phyloP scores from a whole-genome alignment of 331 rosid species.

The Arachis monticola region DNA sequence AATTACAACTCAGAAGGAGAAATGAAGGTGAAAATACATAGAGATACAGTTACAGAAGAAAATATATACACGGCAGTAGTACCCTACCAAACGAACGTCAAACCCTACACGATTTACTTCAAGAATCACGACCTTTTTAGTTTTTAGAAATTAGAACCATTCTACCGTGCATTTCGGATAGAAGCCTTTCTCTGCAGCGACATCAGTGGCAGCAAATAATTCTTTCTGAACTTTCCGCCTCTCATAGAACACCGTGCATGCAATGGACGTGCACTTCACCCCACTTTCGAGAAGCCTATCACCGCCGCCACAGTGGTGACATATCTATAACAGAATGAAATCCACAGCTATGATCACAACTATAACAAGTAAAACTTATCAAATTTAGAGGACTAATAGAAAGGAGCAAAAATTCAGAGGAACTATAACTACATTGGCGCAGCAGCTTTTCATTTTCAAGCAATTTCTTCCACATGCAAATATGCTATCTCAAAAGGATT shows the following conservation, averaged over 20 bases:
- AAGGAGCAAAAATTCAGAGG: background rate
- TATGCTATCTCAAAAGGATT: slow-evolving; percentile 2
- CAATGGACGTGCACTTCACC: slow-evolving; percentile 81
- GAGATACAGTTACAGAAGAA: background rate
- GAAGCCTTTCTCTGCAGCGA: slow-evolving; percentile 71
- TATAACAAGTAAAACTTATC: background rate
- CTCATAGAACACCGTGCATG: slow-evolving; percentile 83
- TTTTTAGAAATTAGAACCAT: slow-evolving; percentile 59
- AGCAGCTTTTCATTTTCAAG: slow-evolving; percentile 3
- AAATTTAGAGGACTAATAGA: background rate
- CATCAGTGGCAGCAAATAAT: slow-evolving; percentile 62
- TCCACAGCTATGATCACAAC: background rate
- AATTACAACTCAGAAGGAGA: too few relatives aligned
- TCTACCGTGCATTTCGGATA: slow-evolving; percentile 75
- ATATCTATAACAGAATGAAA: slow-evolving; percentile 56
- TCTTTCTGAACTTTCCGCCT: slow-evolving; percentile 88
- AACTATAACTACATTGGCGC: slow-evolving; percentile 6
- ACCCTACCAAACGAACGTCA: background rate
- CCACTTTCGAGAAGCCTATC: slow-evolving; percentile 67
- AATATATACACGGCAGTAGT: slow-evolving; percentile 2
- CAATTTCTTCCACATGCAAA: slow-evolving; percentile 8
- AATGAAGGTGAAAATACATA: too few relatives aligned
- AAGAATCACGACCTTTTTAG: slow-evolving; percentile 20
- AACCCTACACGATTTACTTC: background rate
- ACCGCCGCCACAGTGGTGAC: slow-evolving; percentile 91